phyloP scores from a whole-genome alignment of 2,329 filamentous ascomycete genomes.

The Alternaria viburni region DNA sequence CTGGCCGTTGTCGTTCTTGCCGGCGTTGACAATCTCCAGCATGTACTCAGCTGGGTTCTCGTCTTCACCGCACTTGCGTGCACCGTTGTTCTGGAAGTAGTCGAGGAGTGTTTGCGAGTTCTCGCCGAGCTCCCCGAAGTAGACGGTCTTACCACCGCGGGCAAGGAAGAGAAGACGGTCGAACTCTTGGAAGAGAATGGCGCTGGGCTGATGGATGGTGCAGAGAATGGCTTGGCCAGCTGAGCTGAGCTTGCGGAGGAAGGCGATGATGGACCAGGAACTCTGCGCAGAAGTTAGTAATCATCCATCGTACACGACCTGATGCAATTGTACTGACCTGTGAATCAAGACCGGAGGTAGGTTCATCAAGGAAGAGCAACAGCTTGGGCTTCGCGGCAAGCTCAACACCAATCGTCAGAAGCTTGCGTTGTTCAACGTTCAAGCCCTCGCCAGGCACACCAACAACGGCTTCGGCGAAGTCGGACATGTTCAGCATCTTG shows the following conservation, averaged over 20 bases:
- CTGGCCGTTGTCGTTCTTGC: constrained; percentile 34
- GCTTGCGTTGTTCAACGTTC: constrained; percentile 72
- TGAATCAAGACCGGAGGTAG: constrained; percentile 66
- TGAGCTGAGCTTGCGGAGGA: constrained; percentile 66
- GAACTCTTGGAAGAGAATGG: constrained; percentile 55
- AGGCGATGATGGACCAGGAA: constrained; percentile 67
- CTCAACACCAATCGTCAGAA: constrained; percentile 75
- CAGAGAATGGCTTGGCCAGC: constrained; percentile 55
- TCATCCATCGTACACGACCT: not conserved
- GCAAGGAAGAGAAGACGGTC: constrained; percentile 53
- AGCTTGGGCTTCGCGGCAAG: constrained; percentile 71
- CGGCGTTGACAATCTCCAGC: constrained; percentile 58
- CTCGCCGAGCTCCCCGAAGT: constrained; percentile 56
- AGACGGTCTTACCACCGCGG: constrained; percentile 54
- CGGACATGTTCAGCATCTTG: constrained; percentile 69
- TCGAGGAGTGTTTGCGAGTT: constrained; percentile 50
- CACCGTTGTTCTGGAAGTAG: constrained; percentile 70
- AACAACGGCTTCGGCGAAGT: constrained; percentile 70
- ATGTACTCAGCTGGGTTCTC: constrained; percentile 81
- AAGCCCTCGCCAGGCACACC: constrained; percentile 68
- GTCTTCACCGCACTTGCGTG: constrained; percentile 62
- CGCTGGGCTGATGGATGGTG: constrained; percentile 56
- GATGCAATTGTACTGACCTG: constrained; percentile 18
- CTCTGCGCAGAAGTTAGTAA: constrained; percentile 43
- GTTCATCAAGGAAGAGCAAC: constrained; percentile 68